These are phyloP conservation scores for Conidiobolus coronatus DNA, from an alignment of 371 early-diverging fungal species.

Conservation along the genomic window DNA sequence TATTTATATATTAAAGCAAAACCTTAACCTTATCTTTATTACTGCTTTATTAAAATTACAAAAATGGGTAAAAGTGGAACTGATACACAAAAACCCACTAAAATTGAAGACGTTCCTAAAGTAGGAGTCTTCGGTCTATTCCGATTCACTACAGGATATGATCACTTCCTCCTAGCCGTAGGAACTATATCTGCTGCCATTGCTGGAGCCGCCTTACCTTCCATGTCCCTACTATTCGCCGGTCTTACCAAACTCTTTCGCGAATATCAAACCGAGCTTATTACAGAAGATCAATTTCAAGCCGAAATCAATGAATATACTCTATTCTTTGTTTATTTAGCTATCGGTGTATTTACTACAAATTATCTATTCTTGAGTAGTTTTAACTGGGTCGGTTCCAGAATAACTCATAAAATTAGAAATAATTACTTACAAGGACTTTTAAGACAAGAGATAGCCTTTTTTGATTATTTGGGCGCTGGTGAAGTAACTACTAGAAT, in stretches of 20 bases:
- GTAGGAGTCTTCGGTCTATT: constrained; percentile 7
- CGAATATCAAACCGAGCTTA: background rate
- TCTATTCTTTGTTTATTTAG: constrained; percentile 47
- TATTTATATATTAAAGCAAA: too few species aligned
- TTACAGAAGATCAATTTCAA: background rate
- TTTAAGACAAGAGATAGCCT: constrained; percentile 74
- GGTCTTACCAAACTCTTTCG: constrained; percentile 8
- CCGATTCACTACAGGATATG: constrained; percentile 12
- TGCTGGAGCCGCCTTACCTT: constrained; percentile 11
- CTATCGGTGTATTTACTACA: constrained; percentile 17
- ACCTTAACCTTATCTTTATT: too few species aligned
- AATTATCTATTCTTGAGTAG: constrained; percentile 13
- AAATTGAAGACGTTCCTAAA: too few species aligned
- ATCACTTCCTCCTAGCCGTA: constrained; percentile 9
- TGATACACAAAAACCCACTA: too few species aligned
- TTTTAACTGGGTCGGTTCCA: background rate
- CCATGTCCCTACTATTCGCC: constrained; percentile 14
- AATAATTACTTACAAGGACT: constrained; percentile 25
- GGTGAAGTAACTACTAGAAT: constrained; percentile 52
- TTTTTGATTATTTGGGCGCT: constrained; percentile 58
- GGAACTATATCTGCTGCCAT: constrained; percentile 14
- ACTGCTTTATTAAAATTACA: too few species aligned
- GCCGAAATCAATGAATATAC: background rate
- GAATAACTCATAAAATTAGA: background rate
- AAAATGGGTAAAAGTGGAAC: too few species aligned